phyloP scores from a whole-genome alignment of 2,329 filamentous ascomycete genomes.

The Ascochyta fabae region DNA sequence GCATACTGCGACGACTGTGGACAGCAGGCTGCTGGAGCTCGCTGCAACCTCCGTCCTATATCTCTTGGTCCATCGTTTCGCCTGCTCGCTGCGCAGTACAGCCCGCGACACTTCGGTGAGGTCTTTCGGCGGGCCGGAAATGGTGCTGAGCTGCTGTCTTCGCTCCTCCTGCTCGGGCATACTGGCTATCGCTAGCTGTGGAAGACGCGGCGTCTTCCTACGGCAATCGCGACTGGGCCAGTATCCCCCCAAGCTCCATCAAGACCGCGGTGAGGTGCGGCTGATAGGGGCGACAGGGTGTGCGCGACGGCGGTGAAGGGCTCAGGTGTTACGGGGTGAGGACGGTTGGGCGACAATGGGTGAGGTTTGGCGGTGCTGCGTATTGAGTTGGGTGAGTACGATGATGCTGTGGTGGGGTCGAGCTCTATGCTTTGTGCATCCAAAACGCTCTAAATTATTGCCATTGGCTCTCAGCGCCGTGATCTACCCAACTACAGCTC shows the following conservation, averaged over 20 bases:
- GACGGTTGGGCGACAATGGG: slow-evolving; percentile 37
- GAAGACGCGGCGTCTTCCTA: slow-evolving; percentile 63
- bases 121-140: slow-evolving; percentile 47
- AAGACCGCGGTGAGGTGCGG: slow-evolving; percentile 47
- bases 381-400: slow-evolving; percentile 23
- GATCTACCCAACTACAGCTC: slow-evolving; percentile 11
- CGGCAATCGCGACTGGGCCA: slow-evolving; percentile 65
- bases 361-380: slow-evolving; percentile 26
- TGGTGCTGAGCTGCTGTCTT: slow-evolving; percentile 29
- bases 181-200: slow-evolving; percentile 56
- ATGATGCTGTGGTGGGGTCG: slow-evolving; percentile 47
- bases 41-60: slow-evolving; percentile 84
- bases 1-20: slow-evolving; percentile 73
- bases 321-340: slow-evolving; percentile 11
- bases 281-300: slow-evolving; percentile 19
- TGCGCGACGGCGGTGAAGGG: slow-evolving; percentile 19
- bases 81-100: slow-evolving; percentile 49
- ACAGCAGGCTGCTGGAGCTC: slow-evolving; percentile 76
- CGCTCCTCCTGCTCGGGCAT: slow-evolving; percentile 47
- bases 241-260: slow-evolving; percentile 62
- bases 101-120: slow-evolving; percentile 44
- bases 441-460: slow-evolving; percentile 12
- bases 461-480: slow-evolving; percentile 9
- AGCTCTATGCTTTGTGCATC: slow-evolving; percentile 19
- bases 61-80: slow-evolving; percentile 69